phyloP scores from a whole-genome alignment of 768 basidiomycete species.

The Russula foetens region DNA sequence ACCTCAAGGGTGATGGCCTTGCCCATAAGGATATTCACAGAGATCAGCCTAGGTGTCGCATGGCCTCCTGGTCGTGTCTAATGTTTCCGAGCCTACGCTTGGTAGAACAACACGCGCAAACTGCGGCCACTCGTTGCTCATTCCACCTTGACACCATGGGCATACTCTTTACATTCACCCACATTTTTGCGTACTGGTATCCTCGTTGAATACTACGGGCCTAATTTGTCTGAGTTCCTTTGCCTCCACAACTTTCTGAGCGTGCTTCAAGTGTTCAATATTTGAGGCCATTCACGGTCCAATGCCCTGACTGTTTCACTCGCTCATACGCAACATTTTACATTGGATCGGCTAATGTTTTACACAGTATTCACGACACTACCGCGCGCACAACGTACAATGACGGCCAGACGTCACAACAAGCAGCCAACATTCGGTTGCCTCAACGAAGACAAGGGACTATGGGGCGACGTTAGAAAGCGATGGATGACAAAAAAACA shows the following conservation, averaged over 20 bases:
- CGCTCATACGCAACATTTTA: too few species aligned
- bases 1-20: too few species aligned
- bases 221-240: constrained; percentile 68
- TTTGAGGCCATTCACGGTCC: constrained; percentile 31
- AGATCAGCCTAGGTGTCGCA: too few species aligned
- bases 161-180: too few species aligned
- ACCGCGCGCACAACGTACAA: not conserved
- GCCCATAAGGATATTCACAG: too few species aligned
- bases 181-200: too few species aligned
- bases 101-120: too few species aligned
- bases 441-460: constrained; percentile 47
- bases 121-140: too few species aligned
- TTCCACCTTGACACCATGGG: too few species aligned
- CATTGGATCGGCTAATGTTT: too few species aligned
- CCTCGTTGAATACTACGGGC: constrained; percentile 81
- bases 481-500: not conserved
- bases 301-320: not conserved
- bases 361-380: constrained; percentile 4
- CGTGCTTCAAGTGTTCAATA: constrained; percentile 49
- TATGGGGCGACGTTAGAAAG: not conserved
- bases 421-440: constrained; percentile 15
- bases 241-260: constrained; percentile 53
- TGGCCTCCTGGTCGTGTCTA: too few species aligned
- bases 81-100: too few species aligned
- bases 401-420: not conserved